Conservation (phyloP, 2,329 filamentous ascomycete species). For the Pestalotiopsis sp. region DNA sequence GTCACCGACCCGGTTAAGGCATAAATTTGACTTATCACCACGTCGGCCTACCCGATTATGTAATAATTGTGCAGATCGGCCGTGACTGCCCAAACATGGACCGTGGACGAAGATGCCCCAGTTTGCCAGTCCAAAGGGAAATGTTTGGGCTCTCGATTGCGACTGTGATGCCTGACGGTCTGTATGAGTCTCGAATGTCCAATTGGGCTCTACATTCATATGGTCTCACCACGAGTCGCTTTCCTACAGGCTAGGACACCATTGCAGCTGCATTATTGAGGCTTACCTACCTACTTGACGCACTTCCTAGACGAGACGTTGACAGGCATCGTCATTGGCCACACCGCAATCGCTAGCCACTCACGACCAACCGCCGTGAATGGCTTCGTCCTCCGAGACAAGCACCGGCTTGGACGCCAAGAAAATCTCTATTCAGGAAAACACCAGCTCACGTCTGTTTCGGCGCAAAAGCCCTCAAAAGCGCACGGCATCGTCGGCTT, state of each 20-base stretch:
- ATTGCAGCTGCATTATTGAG: not conserved
- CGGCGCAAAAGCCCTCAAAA: constrained; percentile 22
- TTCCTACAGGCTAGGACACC: not conserved
- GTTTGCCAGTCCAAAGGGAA: not conserved
- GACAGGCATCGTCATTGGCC: constrained; percentile 8
- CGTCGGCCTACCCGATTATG: constrained; percentile 7
- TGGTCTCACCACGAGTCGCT: not conserved
- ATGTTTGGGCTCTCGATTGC: not conserved
- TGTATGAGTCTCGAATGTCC: not conserved
- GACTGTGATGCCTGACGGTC: not conserved
- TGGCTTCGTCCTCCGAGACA: not conserved
- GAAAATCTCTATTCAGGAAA: not conserved
- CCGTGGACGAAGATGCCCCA: not conserved
- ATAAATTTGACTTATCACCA: constrained; percentile 7
- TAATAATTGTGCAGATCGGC: not conserved
- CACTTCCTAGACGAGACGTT: constrained; percentile 11
- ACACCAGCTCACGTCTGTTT: constrained; percentile 18
- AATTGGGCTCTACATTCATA: not conserved
- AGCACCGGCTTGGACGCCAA: not conserved
- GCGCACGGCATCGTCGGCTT: constrained; percentile 27
- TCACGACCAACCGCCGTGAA: not conserved
- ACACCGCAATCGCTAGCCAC: not conserved
- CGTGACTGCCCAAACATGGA: constrained; percentile 5
- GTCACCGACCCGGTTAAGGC: constrained; percentile 13
- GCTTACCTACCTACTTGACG: not conserved